These are phyloP conservation scores for Paraphaeosphaeria sporulosa DNA, from an alignment of 2,329 filamentous ascomycete genomes.

Conservation along the genomic window DNA sequence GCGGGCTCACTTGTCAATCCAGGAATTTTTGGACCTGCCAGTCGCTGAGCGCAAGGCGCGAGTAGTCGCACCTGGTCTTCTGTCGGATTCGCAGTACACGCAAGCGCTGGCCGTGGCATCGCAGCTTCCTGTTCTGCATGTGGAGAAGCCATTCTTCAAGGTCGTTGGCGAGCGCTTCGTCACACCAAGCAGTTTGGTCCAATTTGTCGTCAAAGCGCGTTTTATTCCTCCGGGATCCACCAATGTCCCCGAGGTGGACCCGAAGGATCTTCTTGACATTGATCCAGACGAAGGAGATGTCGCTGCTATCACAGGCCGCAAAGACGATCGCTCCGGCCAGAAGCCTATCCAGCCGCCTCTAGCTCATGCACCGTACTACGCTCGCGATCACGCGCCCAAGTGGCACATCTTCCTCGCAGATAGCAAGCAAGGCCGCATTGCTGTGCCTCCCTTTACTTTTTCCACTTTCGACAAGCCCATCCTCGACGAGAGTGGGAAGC, in stretches of 20 bases:
- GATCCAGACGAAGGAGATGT: conserved; percentile 94
- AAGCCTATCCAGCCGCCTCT: conserved; percentile 78
- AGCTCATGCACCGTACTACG: conserved; percentile 89
- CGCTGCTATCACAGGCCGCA: conserved; percentile 80
- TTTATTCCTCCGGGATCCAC: conserved; percentile 87
- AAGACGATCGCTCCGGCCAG: conserved; percentile 71
- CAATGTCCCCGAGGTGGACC: conserved; percentile 76
- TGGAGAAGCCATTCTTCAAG: conserved; percentile 98
- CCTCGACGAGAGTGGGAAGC: conserved; percentile 79
- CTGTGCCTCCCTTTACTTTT: conserved; percentile 96
- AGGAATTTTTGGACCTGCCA: conserved; percentile 87
- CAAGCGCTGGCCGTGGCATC: conserved; percentile 78
- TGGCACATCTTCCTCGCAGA: conserved; percentile 97
- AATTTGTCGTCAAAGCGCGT: conserved; percentile 92
- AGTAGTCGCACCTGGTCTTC: conserved; percentile 72
- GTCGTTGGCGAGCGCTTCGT: conserved; percentile 93
- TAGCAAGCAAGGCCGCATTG: conserved; percentile 92
- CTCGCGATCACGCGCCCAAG: conserved; percentile 85
- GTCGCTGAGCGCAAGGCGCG: conserved; percentile 76
- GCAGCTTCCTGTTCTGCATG: conserved; percentile 82
- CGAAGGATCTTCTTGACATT: conserved; percentile 84
- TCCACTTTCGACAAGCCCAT: conserved; percentile 89
- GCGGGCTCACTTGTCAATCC: conserved; percentile 72
- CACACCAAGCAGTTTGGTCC: conserved; percentile 89
- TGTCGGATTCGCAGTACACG: conserved; percentile 79